A percentile compares a stretch with the other conserved stretches of the same genome.
Evolutionary conservation across 257 asterid genomes (phyloP).

Genomic region (Jacaranda copaia): DNA sequence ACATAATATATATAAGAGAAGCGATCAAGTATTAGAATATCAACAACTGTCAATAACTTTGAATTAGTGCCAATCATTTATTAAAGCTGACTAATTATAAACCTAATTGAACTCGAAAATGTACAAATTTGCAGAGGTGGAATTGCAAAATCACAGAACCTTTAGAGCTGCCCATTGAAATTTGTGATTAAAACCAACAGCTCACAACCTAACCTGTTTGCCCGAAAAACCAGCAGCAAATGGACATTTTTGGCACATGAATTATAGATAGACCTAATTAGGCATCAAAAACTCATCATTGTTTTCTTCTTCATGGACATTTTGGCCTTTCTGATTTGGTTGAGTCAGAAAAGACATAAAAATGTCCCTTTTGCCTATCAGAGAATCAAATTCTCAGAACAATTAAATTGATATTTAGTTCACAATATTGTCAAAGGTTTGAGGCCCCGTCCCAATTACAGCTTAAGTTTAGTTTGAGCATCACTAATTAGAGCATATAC

Average conservation of each 20-base stretch:
- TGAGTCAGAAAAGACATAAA: not conserved
- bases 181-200: slow-evolving; percentile 31
- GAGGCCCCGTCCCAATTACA: not conserved
- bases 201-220: slow-evolving; percentile 29
- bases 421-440: not conserved
- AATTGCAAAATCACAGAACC: not conserved
- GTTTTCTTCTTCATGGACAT: not conserved
- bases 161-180: slow-evolving; percentile 45
- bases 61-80: not conserved
- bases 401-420: not conserved
- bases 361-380: not conserved
- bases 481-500: not conserved
- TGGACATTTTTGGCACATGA: slow-evolving; percentile 14
- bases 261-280: slow-evolving; percentile 4
- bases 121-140: not conserved
- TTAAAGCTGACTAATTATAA: not conserved
- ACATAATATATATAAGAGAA: no score
- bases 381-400: slow-evolving; percentile 3
- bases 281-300: not conserved
- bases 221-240: slow-evolving; percentile 29
- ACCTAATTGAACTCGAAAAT: not conserved
- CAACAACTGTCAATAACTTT: not conserved
- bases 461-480: not conserved
- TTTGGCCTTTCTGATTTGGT: not conserved
- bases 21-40: no score